Percentiles rank a stretch among this genome's conserved stretches.
phyloP scores from a whole-genome alignment of 2,329 filamentous ascomycete genomes.

The Rosellinia necatrix region DNA sequence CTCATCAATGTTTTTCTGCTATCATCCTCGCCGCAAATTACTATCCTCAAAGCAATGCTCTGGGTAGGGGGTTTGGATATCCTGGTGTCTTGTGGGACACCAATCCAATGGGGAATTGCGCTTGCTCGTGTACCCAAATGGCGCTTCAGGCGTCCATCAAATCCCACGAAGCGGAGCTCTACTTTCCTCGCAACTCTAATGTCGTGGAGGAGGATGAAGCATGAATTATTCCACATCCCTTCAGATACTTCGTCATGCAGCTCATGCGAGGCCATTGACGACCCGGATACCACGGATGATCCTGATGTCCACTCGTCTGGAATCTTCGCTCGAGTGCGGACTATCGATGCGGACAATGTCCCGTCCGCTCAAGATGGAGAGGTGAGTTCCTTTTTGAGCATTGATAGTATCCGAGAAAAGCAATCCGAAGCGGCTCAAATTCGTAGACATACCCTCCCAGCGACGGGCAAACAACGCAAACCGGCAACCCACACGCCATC shows the following conservation, averaged over 20 bases:
- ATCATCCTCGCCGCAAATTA: constrained; percentile 77
- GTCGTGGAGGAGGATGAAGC: constrained; percentile 54
- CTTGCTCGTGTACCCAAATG: constrained; percentile 89
- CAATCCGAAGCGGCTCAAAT: constrained; percentile 23
- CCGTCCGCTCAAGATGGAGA: constrained; percentile 14
- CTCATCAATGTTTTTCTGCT: constrained; percentile 82
- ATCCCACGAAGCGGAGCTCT: constrained; percentile 42
- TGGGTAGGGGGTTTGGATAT: constrained; percentile 82
- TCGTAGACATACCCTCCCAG: constrained; percentile 60
- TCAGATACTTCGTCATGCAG: constrained; percentile 41
- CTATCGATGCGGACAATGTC: constrained; percentile 25
- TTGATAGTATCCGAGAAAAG: constrained; percentile 17
- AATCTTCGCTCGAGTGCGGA: constrained; percentile 29
- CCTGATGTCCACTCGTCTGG: constrained; percentile 12
- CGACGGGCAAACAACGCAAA: constrained; percentile 43
- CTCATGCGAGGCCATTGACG: constrained; percentile 41
- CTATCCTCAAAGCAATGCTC: constrained; percentile 82
- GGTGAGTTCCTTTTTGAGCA: constrained; percentile 1
- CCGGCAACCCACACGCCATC: constrained; percentile 61
- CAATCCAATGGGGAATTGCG: constrained; percentile 82
- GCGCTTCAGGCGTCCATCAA: constrained; percentile 71
- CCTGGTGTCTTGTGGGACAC: constrained; percentile 71
- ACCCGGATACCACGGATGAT: constrained; percentile 37
- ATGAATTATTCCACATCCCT: constrained; percentile 41
- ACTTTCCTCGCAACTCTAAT: constrained; percentile 47